Evolutionary conservation across 2,329 filamentous ascomycete genomes (phyloP), one percentile per base, ranked within the genome.

Genomic region (Diplodia seriata): DNA sequence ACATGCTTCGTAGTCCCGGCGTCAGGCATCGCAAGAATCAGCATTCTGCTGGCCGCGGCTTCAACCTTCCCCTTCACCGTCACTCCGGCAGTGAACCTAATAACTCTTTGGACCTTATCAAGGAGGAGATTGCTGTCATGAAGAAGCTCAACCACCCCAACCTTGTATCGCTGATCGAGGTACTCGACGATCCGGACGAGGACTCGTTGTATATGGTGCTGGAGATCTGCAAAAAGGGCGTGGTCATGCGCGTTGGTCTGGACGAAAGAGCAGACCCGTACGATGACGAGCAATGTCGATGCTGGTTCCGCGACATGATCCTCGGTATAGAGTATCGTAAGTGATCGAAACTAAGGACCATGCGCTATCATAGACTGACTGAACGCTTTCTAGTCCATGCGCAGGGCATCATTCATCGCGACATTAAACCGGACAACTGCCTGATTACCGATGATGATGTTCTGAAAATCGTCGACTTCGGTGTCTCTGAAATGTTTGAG

Each of bases 401-500:
- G 0, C 95, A 98, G 79, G 94, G 94, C 8, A 92, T 98, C 72
- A 91, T 97, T 18, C 95, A 99, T 78, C 89, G 95, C 65, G 95
- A 99, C 75, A 97, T 99, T 82, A 99, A 99, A 80, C 95, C 95
- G 0, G 95, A 98, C 78, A 99, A 99, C 73, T 90, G 97, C 65
- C 86, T 99, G 8, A 83, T 99, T 49, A 97, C 93, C 0, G 87
- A 90, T 43, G 94, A 97, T 67, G 91, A 98, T 74, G 89, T 97
- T n/a, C 86, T 99, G 64, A 99, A 98, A 78, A 91, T 99, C 71
- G 93, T 97, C 64, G 95, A 98, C 78, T 99, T 99, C 83, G 95
- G 95, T n/a, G 95, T 98, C 8, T 98, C 94, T 0, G 94, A 99
- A 76, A 97, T 99, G 89, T 99, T 99, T 73, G 91, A 94, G 76